phyloP scores from a whole-genome alignment of 2,329 filamentous ascomycete species.

The Lecanicillium sp. region DNA sequence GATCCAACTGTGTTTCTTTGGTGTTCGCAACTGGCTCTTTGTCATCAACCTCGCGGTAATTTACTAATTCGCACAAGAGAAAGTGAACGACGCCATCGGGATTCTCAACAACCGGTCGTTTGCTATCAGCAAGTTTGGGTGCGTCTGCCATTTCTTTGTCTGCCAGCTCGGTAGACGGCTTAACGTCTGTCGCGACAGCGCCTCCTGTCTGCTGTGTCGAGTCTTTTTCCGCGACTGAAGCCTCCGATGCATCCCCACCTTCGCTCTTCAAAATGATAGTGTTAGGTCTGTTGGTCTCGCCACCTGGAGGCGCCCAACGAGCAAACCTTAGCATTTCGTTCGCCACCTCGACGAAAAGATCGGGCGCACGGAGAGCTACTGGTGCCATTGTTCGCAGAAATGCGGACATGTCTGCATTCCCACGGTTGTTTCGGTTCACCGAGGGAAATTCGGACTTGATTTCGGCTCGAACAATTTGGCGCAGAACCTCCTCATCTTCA shows the following conservation, averaged over 20 bases:
- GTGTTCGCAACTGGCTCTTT: slow-evolving; percentile 48
- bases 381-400: slow-evolving; percentile 75
- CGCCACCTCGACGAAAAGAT: slow-evolving; percentile 79
- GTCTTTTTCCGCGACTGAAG: slow-evolving; percentile 10
- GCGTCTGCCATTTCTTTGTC: slow-evolving; percentile 57
- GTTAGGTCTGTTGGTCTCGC: slow-evolving; percentile 24
- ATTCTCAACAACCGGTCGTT: slow-evolving; percentile 80
- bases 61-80: slow-evolving; percentile 82
- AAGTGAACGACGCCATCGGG: slow-evolving; percentile 95
- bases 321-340: slow-evolving; percentile 75
- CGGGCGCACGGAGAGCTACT: slow-evolving; percentile 71
- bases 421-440: slow-evolving; percentile 39
- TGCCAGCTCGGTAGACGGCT: slow-evolving; percentile 49
- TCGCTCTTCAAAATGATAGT: slow-evolving; percentile 34
- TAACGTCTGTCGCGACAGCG: slow-evolving; percentile 30
- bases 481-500: slow-evolving; percentile 85
- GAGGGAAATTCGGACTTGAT: slow-evolving; percentile 72
- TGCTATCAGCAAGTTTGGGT: slow-evolving; percentile 62
- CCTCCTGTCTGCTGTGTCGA: slow-evolving; percentile 12
- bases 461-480: slow-evolving; percentile 85
- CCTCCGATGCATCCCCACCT: slow-evolving; percentile 7
- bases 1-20: slow-evolving; percentile 34
- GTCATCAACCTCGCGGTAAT: slow-evolving; percentile 88
- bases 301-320: slow-evolving; percentile 43
- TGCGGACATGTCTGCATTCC: slow-evolving; percentile 55